Percentiles rank a stretch among this genome's conserved stretches.
Evolutionary conservation across 2,329 filamentous ascomycete species (phyloP).

Genomic region (Calonectria honghensis): DNA sequence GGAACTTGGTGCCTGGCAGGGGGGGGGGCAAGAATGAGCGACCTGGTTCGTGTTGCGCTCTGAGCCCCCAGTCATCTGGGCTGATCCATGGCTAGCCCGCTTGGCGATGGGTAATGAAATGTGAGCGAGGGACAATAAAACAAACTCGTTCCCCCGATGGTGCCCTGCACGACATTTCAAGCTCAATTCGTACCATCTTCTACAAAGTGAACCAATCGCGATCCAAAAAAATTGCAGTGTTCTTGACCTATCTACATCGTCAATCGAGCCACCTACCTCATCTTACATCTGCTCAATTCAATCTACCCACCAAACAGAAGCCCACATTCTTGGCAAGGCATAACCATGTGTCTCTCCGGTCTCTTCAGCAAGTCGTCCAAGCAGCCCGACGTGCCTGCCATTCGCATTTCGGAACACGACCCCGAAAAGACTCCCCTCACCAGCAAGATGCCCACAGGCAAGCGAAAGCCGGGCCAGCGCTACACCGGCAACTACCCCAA

Average conservation of each 20-base stretch:
- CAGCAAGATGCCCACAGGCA: slow-evolving; percentile 16
- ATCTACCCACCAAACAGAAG: background rate
- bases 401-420: slow-evolving; percentile 9
- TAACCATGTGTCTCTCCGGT: slow-evolving; percentile 17
- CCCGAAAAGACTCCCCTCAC: slow-evolving; percentile 17
- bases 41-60: slow-evolving; percentile 7
- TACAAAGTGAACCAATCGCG: background rate
- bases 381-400: background rate
- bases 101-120: background rate
- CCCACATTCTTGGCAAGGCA: slow-evolving; percentile 12
- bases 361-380: background rate
- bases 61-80: slow-evolving; percentile 9
- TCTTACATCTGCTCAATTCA: background rate
- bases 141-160: slow-evolving; percentile 9
- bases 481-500: slow-evolving; percentile 23
- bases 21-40: background rate
- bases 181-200: background rate
- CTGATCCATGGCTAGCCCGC: slow-evolving; percentile 4
- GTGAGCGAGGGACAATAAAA: background rate
- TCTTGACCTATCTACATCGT: background rate
- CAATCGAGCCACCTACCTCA: background rate
- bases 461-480: slow-evolving; percentile 18
- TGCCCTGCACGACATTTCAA: background rate
- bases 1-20: background rate
- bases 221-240: background rate